Evolutionary conservation across 345 rosid genomes (phyloP).

Genomic region (Eucalyptus coolabah): DNA sequence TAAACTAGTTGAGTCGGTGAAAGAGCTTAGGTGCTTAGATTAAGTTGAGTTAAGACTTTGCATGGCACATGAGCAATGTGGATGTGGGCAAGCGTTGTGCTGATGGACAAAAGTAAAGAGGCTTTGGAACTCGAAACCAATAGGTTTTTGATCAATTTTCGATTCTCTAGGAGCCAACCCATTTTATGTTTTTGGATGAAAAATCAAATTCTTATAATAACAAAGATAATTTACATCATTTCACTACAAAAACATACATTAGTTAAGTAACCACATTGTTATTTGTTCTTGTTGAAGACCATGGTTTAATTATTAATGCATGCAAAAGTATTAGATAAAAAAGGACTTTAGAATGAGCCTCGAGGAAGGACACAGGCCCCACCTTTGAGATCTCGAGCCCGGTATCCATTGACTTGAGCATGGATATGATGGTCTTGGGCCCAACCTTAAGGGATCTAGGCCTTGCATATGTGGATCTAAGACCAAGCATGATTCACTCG

Average conservation of each 20-base stretch:
- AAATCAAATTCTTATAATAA: background rate
- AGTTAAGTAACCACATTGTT: background rate
- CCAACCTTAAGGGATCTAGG: background rate
- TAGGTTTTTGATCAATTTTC: too few species aligned
- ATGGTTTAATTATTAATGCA: background rate
- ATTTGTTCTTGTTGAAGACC: too few species aligned
- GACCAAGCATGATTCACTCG: background rate
- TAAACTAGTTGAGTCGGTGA: background rate
- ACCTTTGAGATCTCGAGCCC: background rate
- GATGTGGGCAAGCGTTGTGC: background rate
- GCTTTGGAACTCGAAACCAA: background rate
- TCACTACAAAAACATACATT: background rate
- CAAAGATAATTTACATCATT: background rate
- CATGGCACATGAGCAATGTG: background rate
- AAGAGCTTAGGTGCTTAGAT: background rate
- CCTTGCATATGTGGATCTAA: background rate
- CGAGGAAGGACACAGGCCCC: rapidly evolving
- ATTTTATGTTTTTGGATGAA: background rate
- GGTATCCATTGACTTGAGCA: background rate
- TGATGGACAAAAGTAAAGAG: background rate
- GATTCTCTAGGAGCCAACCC: background rate
- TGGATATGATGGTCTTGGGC: background rate
- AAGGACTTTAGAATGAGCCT: background rate
- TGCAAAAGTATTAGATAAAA: background rate
- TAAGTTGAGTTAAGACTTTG: background rate